These are phyloP conservation scores for Chaetomiaceae sp. DNA, from an alignment of 2,329 filamentous ascomycete species.

Conservation along the genomic window DNA sequence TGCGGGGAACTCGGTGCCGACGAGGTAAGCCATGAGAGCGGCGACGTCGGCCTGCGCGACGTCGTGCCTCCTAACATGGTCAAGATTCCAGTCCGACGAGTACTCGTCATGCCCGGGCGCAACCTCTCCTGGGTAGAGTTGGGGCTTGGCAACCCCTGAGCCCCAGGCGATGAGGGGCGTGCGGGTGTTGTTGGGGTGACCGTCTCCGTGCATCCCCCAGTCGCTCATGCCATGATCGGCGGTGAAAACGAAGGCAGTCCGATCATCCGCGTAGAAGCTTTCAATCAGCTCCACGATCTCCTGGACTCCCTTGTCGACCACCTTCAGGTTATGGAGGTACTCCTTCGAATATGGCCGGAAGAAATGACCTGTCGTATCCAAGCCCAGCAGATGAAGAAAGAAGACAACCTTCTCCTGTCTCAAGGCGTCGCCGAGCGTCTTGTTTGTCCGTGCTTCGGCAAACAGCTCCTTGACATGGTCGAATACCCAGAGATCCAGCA, in stretches of 20 bases:
- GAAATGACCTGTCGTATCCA: conserved; percentile 84
- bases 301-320: conserved; percentile 85
- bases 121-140: conserved; percentile 45
- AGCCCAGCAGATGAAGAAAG: conserved; percentile 85
- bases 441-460: conserved; percentile 68
- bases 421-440: conserved; percentile 64
- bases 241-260: conserved; percentile 94
- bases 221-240: conserved; percentile 99
- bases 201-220: conserved; percentile 97
- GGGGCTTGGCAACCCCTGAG: conserved; percentile 75
- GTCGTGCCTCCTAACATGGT: conserved; percentile 77
- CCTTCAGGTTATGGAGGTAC: conserved; percentile 88
- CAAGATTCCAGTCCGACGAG: conserved; percentile 81
- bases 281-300: conserved; percentile 77
- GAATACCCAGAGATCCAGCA: conserved; percentile 92
- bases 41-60: conserved; percentile 92
- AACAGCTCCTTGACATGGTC: conserved; percentile 88
- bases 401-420: conserved; percentile 85
- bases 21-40: conserved; percentile 89
- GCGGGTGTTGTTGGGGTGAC: conserved; percentile 92
- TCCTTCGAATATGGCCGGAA: conserved; percentile 91
- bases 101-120: conserved; percentile 86
- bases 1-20: conserved; percentile 82
- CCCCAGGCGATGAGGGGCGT: conserved; percentile 93
- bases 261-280: conserved; percentile 74